Evolutionary conservation across 1,139 yeast genomes (phyloP), one percentile per base, ranked within the genome.

Genomic region (Yamadazyma friedrichii): DNA sequence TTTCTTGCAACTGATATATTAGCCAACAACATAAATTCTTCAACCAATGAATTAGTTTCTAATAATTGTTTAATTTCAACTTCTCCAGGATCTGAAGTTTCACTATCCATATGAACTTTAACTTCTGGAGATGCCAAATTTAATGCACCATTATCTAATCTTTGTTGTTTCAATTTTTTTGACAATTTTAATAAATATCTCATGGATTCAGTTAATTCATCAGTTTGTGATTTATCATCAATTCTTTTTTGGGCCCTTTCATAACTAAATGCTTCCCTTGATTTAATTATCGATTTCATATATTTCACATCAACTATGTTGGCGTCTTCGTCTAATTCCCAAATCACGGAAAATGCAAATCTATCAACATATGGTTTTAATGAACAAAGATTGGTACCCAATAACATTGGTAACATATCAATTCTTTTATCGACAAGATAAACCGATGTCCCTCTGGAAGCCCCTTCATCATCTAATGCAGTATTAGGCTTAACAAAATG

Each of bases 91-190:
- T 94, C 98, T 2, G 95, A 84, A 2, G 98, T 91, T 65, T 94
- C 99, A 58, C 93, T 84, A 55, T 94, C 99, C 82, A 91, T 86
- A 53, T 91, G 94, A 31, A 94, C 96, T 63, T 91, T 91, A 37
- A 94, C 98, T 63, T 94, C 99, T 0, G 99, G 99, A 3, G 97
- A 88, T 0, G 98, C 97, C 52, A 94, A 73, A 60, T 94, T 94
- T 58, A 94, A 76, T 0, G 99, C 99, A 67, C 99, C 99, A 2
- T 95, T 95, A 55, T 85, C 94, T 52, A 89, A 65, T 62, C 99
- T 78, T 56, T 81, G 80, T 59, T 88, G 89, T 61, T 88, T 89
- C 55, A 94, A 71, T 53, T 83, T 83, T 58, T 88, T 88, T 6
- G 98, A 91, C 31, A 94, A 67, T 36, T 70, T 65, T 43, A 94